These are phyloP conservation scores for Plasmodium gonderi DNA, from an alignment of 169 alveolate genomes.

Conservation along the genomic window DNA sequence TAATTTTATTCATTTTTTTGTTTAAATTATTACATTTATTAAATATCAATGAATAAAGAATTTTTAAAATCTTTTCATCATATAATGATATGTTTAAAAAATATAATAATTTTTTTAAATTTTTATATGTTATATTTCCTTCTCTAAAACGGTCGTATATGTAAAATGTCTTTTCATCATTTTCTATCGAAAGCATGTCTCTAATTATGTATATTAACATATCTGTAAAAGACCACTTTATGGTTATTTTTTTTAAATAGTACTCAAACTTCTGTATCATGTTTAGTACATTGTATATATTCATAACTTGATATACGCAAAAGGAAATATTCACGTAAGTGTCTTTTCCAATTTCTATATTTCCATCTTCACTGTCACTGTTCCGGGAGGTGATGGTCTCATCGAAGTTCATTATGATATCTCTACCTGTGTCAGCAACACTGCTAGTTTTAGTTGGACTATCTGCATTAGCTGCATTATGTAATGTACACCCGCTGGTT, in stretches of 20 bases:
- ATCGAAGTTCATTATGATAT: not conserved
- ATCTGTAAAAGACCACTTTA: slow-evolving; percentile 30
- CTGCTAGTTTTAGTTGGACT: not conserved
- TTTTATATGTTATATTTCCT: slow-evolving; percentile 6
- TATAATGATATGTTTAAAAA: slow-evolving; percentile 13
- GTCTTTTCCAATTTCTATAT: not conserved
- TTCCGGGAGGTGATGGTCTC: not conserved
- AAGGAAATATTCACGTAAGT: not conserved
- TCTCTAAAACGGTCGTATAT: not conserved
- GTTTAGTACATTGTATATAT: slow-evolving; percentile 16
- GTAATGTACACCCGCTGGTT: not conserved
- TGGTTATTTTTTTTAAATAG: slow-evolving; percentile 13
- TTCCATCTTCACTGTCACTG: not conserved
- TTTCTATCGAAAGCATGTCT: slow-evolving; percentile 15
- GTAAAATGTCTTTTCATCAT: not conserved
- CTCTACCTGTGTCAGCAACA: not conserved
- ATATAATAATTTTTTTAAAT: slow-evolving; percentile 21
- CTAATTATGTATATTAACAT: slow-evolving; percentile 8
- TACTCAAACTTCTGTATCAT: slow-evolving; percentile 14
- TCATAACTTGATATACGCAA: slow-evolving; percentile 57
- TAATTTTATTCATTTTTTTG: slow-evolving; percentile 17
- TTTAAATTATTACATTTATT: not conserved
- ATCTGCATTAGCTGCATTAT: not conserved
- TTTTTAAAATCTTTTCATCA: slow-evolving; percentile 18
- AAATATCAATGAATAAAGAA: not conserved